Base-by-base conservation (phyloP, 768 basidiomycete genomes). In the Boletus rufocinnamomeus region DNA sequence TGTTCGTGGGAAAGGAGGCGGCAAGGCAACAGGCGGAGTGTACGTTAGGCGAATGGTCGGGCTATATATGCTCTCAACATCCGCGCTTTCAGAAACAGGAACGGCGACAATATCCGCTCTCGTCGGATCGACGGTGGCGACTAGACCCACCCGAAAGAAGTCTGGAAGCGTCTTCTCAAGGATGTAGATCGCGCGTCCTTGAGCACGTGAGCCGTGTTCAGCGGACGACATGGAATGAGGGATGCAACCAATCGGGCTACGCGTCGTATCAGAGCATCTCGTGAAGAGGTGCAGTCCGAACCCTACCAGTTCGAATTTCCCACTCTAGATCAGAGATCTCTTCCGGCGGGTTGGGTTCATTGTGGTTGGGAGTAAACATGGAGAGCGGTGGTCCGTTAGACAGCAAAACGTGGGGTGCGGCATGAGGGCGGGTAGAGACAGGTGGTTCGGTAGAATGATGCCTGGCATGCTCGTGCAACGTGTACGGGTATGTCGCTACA, bases 231-330 rank as follows among this genome's bases (percentile, higher is more conserved):
- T 16, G 21, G 23, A 44, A 41, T 23, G 7, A 13, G 21, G 3
- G 34, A 44, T 23, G 7, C 23, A 46, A 27, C 11, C 17, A 46
- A 28, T 46, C 13, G 17, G 43, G 41, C 63, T 52, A 50, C 35
- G 54, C 68, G 65, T 70, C 69, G 71, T 60, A 73, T 75, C 71
- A 72, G 73, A 66, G 52, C 57, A 60, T 68, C 65, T 56, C 62
- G 49, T 19, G 27, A 34, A 46, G 17, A 43, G 59, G 38, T 54
- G 49, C 55, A 43, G 57, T 27, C 48, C 49, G 37, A 50, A 45
- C 64, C 73, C 38, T 57, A 87, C 90, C 89, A 65, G 88, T 89
- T 27, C 88, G 84, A 50, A 91, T 79, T 66, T 89, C 84, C 89
- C 89, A 92, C 64, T 92, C 90, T 8, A 79, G 76, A 69, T 92